A percentile compares a stretch with the other conserved stretches of the same genome.
Evolutionary conservation across 1,139 yeast genomes (phyloP).

Genomic region (Schwanniomyces etchellsii): DNA sequence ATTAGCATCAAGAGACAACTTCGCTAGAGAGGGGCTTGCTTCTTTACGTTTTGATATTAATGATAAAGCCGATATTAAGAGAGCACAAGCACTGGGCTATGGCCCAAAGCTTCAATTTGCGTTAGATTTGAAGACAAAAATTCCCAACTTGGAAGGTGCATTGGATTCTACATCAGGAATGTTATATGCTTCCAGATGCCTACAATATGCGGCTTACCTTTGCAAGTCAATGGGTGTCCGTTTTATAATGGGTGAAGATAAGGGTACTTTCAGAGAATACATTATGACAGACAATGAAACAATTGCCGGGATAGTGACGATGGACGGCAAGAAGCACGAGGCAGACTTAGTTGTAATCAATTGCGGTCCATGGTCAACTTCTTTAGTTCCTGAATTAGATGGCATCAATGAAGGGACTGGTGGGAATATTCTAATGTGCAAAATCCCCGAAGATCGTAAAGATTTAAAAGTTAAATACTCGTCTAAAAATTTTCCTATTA

Average conservation of each 20-base stretch:
- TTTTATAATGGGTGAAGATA: conserved; percentile 17
- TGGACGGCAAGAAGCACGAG: conserved; percentile 18
- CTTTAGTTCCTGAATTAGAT: conserved; percentile 23
- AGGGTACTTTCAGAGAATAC: conserved; percentile 15
- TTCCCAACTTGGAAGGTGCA: conserved; percentile 13
- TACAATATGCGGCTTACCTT: conserved; percentile 17
- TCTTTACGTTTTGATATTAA: conserved; percentile 19
- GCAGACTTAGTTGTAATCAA: conserved; percentile 29
- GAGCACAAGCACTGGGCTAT: conserved; percentile 17
- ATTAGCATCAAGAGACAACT: conserved; percentile 14
- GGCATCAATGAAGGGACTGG: conserved; percentile 28
- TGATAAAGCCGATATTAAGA: conserved; percentile 14
- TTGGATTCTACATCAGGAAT: conserved; percentile 30
- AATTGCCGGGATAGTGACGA: conserved; percentile 23
- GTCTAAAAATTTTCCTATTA: conserved; percentile 17
- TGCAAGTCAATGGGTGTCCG: conserved; percentile 22
- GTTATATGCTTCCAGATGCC: conserved; percentile 26
- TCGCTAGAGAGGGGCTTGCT: conserved; percentile 16
- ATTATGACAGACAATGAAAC: conserved; percentile 7
- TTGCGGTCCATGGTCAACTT: conserved; percentile 38
- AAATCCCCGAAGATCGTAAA: conserved; percentile 20
- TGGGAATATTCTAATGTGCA: conserved; percentile 20
- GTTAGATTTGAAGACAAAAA: conserved; percentile 2
- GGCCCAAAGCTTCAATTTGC: conserved; percentile 3
- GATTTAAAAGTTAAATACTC: conserved; percentile 20